These are phyloP conservation scores for Pseudovirgaria hyperparasitica DNA, from an alignment of 2,329 filamentous ascomycete species.

Conservation along the genomic window DNA sequence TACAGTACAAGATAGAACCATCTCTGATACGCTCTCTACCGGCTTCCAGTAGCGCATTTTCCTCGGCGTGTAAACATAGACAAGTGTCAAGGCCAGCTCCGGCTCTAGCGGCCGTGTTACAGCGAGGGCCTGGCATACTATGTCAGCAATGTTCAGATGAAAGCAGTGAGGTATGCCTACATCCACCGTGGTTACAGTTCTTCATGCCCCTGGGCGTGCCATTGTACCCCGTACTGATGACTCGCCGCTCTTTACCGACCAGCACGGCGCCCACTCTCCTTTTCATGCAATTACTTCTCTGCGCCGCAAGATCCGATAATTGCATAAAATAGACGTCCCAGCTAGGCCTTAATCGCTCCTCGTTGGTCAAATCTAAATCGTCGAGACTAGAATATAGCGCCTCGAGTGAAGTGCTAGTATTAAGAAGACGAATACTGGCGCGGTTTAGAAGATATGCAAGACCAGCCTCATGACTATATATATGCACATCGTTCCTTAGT, in stretches of 20 bases:
- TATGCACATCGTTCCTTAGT: slow-evolving; percentile 54
- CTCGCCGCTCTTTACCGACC: slow-evolving; percentile 69
- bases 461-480: slow-evolving; percentile 54
- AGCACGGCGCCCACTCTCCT: slow-evolving; percentile 88
- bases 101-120: slow-evolving; percentile 60
- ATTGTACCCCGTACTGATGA: slow-evolving; percentile 94
- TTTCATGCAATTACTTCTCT: slow-evolving; percentile 96
- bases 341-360: slow-evolving; percentile 67
- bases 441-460: slow-evolving; percentile 67
- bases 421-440: slow-evolving; percentile 75
- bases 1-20: slow-evolving; percentile 77
- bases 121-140: slow-evolving; percentile 43
- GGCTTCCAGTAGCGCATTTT: slow-evolving; percentile 91
- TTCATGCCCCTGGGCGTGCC: slow-evolving; percentile 80
- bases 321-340: slow-evolving; percentile 99
- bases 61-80: slow-evolving; percentile 93
- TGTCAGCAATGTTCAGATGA: slow-evolving; percentile 2
- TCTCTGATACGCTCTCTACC: slow-evolving; percentile 80
- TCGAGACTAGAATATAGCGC: slow-evolving; percentile 61
- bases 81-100: slow-evolving; percentile 75
- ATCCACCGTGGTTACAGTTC: slow-evolving; percentile 91
- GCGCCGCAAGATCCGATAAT: slow-evolving; percentile 79
- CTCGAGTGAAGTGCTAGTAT: slow-evolving; percentile 60
- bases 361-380: slow-evolving; percentile 63
- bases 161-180: slow-evolving; percentile 28